Evolutionary conservation across 306 rosid genomes (phyloP), one percentile per base, ranked within the genome.

Genomic region (Sicyos edulis): DNA sequence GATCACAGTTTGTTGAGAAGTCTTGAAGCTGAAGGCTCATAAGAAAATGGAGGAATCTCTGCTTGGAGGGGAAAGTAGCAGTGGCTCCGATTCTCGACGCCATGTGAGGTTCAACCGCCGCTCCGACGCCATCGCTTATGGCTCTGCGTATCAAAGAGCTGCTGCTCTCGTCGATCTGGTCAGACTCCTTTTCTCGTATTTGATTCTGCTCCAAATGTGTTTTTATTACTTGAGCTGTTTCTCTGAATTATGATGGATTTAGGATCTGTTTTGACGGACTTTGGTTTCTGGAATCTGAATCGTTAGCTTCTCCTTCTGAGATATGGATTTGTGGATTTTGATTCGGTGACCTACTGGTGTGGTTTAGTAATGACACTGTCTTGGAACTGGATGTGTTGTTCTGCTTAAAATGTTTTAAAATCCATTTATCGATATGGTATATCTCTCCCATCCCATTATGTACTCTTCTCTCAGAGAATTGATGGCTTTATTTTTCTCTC

Each of bases 101-200:
- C 44, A 26, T 55, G 3, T 73, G 22, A 52, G 61, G 9, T 83
- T 54, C 77, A 22, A 8, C 29, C 83, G 83, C 14, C 92, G 91
- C 69, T 44, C 95, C 10, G 87, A 93, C 45, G 97, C 97, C 34
- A 78, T 93, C 76, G 62, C 92, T 53, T 76, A 62, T 75, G 99
- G 98, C 73, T 79, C 97, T 50, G 52, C 79, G 42, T 84, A 78
- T 71, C 86, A 83, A 79, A 90, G 82, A 84, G 98, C 98, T 2
- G 98, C 97, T 3, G 98, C 97, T 0, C 88, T 93, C 20, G 78
- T 93, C 62, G 98, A 93, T 87, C 88, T 93, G 97, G 98, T 92
- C 58, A 17, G 80, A 72, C 69, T 79, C 16, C 16, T 11, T 50
- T 45, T 59, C 37, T 70, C 1, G 16, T 50, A 13, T 57, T 29